phyloP scores from a whole-genome alignment of 208 protist genomes.

The Trichomonas tenax region DNA sequence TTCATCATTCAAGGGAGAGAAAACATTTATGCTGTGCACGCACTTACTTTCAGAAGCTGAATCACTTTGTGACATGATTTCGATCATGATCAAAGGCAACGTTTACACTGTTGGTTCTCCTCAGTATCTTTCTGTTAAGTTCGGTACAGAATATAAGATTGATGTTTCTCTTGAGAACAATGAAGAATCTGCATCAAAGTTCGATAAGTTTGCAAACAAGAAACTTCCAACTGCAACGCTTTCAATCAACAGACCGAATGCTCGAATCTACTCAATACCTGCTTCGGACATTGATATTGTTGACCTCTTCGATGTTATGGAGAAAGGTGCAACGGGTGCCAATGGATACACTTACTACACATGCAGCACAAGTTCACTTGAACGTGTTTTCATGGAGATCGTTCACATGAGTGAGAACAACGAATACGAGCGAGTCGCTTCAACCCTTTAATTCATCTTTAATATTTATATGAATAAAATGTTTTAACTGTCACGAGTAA shows the following conservation, averaged over 20 bases:
- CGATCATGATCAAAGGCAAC: background rate
- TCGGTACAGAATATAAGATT: background rate
- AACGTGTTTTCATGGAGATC: background rate
- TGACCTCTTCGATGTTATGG: background rate
- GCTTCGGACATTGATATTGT: background rate
- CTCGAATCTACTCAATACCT: background rate
- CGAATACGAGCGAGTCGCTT: background rate
- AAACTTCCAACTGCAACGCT: background rate
- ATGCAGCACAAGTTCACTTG: background rate
- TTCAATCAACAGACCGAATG: background rate
- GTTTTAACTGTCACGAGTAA: too few relatives aligned
- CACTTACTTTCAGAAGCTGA: background rate
- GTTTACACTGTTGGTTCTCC: background rate
- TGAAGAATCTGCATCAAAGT: background rate
- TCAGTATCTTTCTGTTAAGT: background rate
- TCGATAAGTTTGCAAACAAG: background rate
- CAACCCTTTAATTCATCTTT: too few relatives aligned
- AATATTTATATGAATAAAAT: too few relatives aligned
- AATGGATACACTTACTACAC: background rate
- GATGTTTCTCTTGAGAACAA: background rate
- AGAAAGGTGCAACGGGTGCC: background rate
- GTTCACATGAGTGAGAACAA: background rate
- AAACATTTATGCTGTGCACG: background rate
- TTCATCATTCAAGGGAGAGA: background rate
- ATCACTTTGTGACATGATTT: background rate